Evolutionary conservation across 2,329 filamentous ascomycete genomes (phyloP), one percentile per base, ranked within the genome.

Genomic region (Arthrobotrys musiformis): DNA sequence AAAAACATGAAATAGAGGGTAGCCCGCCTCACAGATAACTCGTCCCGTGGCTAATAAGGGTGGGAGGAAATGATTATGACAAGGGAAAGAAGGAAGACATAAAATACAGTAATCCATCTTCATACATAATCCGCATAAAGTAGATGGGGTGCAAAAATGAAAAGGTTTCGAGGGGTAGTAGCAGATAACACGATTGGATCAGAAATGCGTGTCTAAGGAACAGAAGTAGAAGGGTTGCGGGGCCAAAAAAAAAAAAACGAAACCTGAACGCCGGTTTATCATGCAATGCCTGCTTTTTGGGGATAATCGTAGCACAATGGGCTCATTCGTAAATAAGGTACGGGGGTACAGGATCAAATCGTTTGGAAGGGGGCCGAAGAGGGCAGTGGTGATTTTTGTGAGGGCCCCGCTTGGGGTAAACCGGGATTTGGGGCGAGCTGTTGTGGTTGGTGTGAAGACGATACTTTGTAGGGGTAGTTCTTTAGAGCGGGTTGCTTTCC

Each of bases 271-370:
- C 58, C 68, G 30, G 33, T 56, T 15, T 64, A 72, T 46, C 44
- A 72, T 72, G 68, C 68, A 63, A 63, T 70, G 30, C 52, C 54
- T 30, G n/a, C 30, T 67, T 42, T 42, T 30, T 30, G n/a, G 9
- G n/a, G 4, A 35, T 17, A 28, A 7, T 35, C 2, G 1, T 52
- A 52, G 22, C 13, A 52, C 11, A 52, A 52, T 2, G 13, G 26
- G n/a, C n/a, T n/a, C n/a, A n/a, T 52, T 28, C 48, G 48, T 52
- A 19, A 19, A 17, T 4, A 26, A 7, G 11, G 30, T n/a, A 9
- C 9, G 15, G 3, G 13, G 13, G 19, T 15, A 2, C 1, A 30
- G n/a, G 7, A 7, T 13, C 11, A 50, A 50, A 13, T n/a, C 11
- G 50, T 26, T 0, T n/a, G n/a, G n/a, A n/a, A n/a, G 5, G 28